Evolutionary conservation across 768 basidiomycete species (phyloP).

Genomic region (Antrodiella citrinella): DNA sequence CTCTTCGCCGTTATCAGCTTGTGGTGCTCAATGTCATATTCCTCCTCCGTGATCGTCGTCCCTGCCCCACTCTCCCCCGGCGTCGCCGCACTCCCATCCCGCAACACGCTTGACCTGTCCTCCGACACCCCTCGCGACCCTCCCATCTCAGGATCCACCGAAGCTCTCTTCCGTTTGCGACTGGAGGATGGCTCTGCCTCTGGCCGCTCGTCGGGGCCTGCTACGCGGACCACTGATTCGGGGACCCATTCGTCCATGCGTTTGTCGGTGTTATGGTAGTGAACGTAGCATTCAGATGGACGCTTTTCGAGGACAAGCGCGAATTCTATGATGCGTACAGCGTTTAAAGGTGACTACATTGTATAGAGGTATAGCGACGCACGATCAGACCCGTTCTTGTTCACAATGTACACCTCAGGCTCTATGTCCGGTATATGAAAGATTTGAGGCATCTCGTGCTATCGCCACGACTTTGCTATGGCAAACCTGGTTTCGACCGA

Average conservation of each 20-base stretch:
- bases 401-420: conserved; percentile 17
- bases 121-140: not conserved
- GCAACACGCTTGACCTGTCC: not conserved
- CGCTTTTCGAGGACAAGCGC: conserved; percentile 49
- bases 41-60: conserved; percentile 51
- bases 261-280: conserved; percentile 64
- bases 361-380: conserved; percentile 17
- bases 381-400: conserved; percentile 29
- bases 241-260: conserved; percentile 70
- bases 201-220: conserved; percentile 17
- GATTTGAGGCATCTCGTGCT: conserved; percentile 7
- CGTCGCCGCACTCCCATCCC: not conserved
- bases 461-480: not conserved
- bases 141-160: not conserved
- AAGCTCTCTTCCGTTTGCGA: conserved; percentile 13
- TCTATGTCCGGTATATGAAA: conserved; percentile 7
- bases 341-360: conserved; percentile 4
- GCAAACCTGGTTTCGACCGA: too few species aligned
- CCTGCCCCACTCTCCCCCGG: not conserved
- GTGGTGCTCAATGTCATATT: conserved; percentile 60
- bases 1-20: conserved; percentile 59
- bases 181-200: conserved; percentile 8
- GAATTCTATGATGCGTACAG: conserved; percentile 24
- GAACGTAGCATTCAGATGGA: conserved; percentile 53
- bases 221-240: conserved; percentile 31